These are phyloP conservation scores for Rhodotorula sp. DNA, from an alignment of 1,284 basidiomycete genomes.

Conservation along the genomic window DNA sequence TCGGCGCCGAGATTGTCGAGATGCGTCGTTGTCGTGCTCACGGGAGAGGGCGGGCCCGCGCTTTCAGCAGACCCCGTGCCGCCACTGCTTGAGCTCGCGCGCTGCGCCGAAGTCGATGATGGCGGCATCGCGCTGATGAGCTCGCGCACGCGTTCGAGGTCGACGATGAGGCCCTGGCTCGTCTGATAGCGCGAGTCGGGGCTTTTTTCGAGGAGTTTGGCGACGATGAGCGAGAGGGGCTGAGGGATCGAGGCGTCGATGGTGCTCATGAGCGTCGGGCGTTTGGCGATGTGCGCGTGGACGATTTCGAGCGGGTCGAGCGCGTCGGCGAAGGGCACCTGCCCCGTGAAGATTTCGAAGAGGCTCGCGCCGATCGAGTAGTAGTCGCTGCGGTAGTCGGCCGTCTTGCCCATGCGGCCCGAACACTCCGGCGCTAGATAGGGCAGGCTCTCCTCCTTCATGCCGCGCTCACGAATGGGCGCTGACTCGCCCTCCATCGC, in stretches of 20 bases:
- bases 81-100: no score
- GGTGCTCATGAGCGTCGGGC: slow-evolving; percentile 16
- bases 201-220: slow-evolving; percentile 39
- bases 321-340: slow-evolving; percentile 27
- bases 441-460: slow-evolving; percentile 37
- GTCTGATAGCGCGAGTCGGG: slow-evolving; percentile 39
- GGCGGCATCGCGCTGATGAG: neutral
- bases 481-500: neutral
- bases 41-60: neutral
- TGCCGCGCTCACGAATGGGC: slow-evolving; percentile 35
- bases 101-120: neutral
- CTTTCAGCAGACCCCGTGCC: neutral
- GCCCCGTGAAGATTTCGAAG: slow-evolving; percentile 36
- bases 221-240: slow-evolving; percentile 31
- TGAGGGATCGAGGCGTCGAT: slow-evolving; percentile 32
- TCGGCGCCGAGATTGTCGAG: slow-evolving; percentile 7
- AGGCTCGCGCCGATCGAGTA: slow-evolving; percentile 36
- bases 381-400: slow-evolving; percentile 33
- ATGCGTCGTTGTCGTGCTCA: neutral
- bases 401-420: slow-evolving; percentile 21
- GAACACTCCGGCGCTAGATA: slow-evolving; percentile 40
- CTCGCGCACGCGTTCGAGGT: slow-evolving; percentile 26
- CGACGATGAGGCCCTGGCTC: slow-evolving; percentile 32
- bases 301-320: slow-evolving; percentile 38
- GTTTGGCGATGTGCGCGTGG: slow-evolving; percentile 37